phyloP scores from a whole-genome alignment of 1,139 yeast genomes.

The Scheffersomyces quercinus region DNA sequence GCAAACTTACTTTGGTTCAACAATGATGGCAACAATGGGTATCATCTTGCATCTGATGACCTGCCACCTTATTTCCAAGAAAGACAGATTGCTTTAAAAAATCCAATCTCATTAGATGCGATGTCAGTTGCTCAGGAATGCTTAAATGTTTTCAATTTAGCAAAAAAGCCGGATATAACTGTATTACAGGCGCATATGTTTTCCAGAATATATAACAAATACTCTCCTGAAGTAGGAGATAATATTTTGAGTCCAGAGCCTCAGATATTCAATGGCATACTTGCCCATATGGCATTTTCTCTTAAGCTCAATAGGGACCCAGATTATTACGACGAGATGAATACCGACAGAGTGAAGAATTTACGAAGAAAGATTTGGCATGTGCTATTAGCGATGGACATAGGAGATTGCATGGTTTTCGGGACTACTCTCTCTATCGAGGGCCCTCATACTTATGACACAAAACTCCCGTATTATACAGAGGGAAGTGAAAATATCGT shows the following conservation, averaged over 20 bases:
- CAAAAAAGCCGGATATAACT: constrained; percentile 12
- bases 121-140: constrained; percentile 18
- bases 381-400: constrained; percentile 21
- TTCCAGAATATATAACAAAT: constrained; percentile 23
- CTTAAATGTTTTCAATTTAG: constrained; percentile 11
- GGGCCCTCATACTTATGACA: constrained; percentile 21
- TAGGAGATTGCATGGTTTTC: constrained; percentile 11
- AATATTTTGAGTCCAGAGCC: constrained; percentile 10
- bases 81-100: constrained; percentile 6
- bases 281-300: constrained; percentile 14
- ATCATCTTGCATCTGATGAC: neutral
- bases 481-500: constrained; percentile 19
- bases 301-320: constrained; percentile 17
- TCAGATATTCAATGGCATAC: constrained; percentile 9
- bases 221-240: constrained; percentile 35
- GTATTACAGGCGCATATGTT: constrained; percentile 20
- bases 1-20: constrained; percentile 5
- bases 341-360: constrained; percentile 10
- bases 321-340: constrained; percentile 5
- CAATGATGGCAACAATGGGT: neutral
- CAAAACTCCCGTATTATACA: constrained; percentile 19
- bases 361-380: constrained; percentile 27
- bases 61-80: neutral
- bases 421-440: constrained; percentile 17
- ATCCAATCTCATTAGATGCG: constrained; percentile 21